Base-by-base conservation (phyloP, 352 stramenopile species). In the Phytophthora megakarya region DNA sequence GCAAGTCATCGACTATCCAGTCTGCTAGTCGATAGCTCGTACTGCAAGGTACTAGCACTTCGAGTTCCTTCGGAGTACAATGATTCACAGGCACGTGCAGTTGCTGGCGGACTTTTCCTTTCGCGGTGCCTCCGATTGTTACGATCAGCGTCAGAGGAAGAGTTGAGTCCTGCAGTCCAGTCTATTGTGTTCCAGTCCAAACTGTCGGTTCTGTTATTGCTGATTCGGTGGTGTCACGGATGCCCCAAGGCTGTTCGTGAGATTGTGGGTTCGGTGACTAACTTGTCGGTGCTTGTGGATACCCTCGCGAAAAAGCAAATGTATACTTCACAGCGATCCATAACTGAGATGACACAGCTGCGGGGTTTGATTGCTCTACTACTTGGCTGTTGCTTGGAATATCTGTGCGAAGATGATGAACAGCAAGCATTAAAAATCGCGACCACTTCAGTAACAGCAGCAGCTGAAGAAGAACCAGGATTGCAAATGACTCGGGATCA, bases 31-130 rank as follows among this genome's bases (percentile, higher is more conserved):
- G 67, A 76, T 56, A 90, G 80, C 35, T 61, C 53, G 11, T 87
- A 86, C 45, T 93, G 85, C 59, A 88, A 92, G 64, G 72, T 87
- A 39, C 60, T 92, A 33, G 81, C 81, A 9, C 68, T 93, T 28
- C 81, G 85, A n/a, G 65, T 93, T 15, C 80, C 85, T 9, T 73
- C 54, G 2, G 47, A 78, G 10, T 86, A 88, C 28, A 65, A 78
- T 8, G 65, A 80, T 18, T 22, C 65, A 9, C 69, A 90, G 11
- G 69, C 73, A 18, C 76, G 78, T 61, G 67, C 72, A n/a, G 76
- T 91, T 33, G 50, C 73, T 37, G 82, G 82, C 7, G 80, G 79
- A 11, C 62, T 85, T 18, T 84, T 93, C 21, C 68, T 93, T 15
- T 87, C 77, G 9, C 78, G 83, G 10, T 91, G 82, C 22, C 42